Percentiles rank a stretch among this genome's conserved stretches.
Evolutionary conservation across 139 green algal species (phyloP).

Genomic region (Dunaliella sp.): DNA sequence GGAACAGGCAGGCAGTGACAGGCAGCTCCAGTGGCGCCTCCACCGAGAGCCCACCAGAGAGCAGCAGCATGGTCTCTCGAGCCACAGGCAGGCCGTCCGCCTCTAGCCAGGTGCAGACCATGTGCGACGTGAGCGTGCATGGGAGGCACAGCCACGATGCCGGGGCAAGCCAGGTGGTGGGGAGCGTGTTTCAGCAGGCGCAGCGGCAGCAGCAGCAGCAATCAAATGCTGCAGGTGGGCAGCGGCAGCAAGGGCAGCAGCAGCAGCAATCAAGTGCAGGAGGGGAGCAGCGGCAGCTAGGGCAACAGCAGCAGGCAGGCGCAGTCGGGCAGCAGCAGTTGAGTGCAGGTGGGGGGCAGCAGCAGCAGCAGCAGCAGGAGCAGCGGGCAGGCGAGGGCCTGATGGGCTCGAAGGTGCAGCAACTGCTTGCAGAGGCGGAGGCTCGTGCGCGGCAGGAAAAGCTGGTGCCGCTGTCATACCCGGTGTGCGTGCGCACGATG

Average conservation of each 20-base stretch:
- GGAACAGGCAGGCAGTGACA: too few relatives aligned
- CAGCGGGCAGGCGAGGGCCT: background rate
- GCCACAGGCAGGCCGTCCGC: background rate
- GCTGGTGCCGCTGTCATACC: background rate
- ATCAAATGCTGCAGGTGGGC: background rate
- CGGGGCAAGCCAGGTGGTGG: background rate
- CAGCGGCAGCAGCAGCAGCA: background rate
- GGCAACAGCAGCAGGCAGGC: background rate
- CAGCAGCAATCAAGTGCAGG: too few relatives aligned
- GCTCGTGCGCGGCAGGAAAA: background rate
- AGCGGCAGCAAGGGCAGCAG: background rate
- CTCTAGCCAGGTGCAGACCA: background rate
- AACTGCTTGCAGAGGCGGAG: background rate
- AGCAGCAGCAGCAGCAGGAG: background rate
- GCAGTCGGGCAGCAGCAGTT: background rate
- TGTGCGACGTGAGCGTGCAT: background rate
- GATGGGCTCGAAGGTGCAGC: background rate
- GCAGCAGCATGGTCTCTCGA: background rate
- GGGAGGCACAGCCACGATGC: background rate
- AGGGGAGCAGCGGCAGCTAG: background rate
- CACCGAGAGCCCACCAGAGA: too few relatives aligned
- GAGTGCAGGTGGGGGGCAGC: background rate
- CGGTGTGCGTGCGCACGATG: constrained; percentile 8
- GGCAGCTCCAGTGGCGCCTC: too few relatives aligned
- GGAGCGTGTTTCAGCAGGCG: background rate